A percentile compares a stretch with the other conserved stretches of the same genome.
These are phyloP conservation scores for Austroboletus novae-zelandiae DNA, from an alignment of 1,284 basidiomycete genomes.

Conservation along the genomic window DNA sequence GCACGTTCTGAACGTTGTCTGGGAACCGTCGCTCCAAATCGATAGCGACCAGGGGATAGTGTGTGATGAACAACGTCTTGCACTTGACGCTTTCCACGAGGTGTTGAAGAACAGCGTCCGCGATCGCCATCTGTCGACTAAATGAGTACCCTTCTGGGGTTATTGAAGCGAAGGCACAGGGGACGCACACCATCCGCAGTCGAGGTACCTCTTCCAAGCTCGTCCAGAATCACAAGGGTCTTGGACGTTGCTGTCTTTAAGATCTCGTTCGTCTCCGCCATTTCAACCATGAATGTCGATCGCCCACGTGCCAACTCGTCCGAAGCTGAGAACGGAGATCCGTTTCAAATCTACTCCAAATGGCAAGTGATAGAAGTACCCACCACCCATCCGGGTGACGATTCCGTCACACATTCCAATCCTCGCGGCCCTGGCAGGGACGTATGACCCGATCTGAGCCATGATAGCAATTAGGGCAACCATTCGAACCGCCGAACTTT, in stretches of 20 bases:
- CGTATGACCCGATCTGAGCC: slow-evolving; percentile 71
- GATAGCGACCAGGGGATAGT: slow-evolving; percentile 77
- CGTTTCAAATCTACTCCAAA: slow-evolving; percentile 1
- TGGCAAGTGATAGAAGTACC: slow-evolving; percentile 13
- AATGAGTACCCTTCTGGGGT: slow-evolving; percentile 1
- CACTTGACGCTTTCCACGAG: slow-evolving; percentile 62
- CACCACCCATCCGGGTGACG: slow-evolving; percentile 83
- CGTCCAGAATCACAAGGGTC: slow-evolving; percentile 85
- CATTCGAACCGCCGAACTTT: slow-evolving; percentile 77
- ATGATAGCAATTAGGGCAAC: slow-evolving; percentile 71
- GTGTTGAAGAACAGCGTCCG: slow-evolving; percentile 75
- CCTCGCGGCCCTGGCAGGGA: slow-evolving; percentile 70
- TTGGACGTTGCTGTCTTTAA: slow-evolving; percentile 67
- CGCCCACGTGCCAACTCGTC: slow-evolving; percentile 84
- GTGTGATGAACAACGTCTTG: slow-evolving; percentile 92
- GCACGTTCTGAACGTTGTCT: slow-evolving; percentile 66
- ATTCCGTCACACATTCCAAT: slow-evolving; percentile 83
- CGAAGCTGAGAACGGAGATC: slow-evolving; percentile 51
- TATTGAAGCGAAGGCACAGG: background rate
- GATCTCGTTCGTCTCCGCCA: slow-evolving; percentile 92
- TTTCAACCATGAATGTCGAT: slow-evolving; percentile 96
- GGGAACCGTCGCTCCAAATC: slow-evolving; percentile 56
- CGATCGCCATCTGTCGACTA: slow-evolving; percentile 72
- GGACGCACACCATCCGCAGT: slow-evolving; percentile 77
- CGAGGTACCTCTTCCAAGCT: slow-evolving; percentile 80